Evolutionary conservation across 179 eudicot genomes (phyloP), one percentile per base, ranked within the genome.

Genomic region (Sideroxylon spinosum): DNA sequence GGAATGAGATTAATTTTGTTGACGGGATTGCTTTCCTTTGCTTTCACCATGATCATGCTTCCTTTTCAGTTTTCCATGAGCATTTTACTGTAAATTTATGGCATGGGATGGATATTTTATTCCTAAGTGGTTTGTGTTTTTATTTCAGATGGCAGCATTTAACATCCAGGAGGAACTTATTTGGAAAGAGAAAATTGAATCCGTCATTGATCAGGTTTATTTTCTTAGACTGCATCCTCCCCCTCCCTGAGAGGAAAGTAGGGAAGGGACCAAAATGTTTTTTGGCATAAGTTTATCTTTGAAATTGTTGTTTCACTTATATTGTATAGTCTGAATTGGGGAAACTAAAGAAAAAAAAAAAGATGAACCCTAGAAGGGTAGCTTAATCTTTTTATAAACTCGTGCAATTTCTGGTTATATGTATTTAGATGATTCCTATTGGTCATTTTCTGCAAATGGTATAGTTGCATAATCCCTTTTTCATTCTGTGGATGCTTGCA

Each of bases 181-280:
- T 76, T 96, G 99, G 99, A 96, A 96, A 87, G 99, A 94, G 72
- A 96, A 92, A 86, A 91, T 96, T 73, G 99, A 94, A 88, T 91
- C 84, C 82, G 97, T 96, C 63, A 96, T 96, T 81, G 99, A 96
- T 81, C 97, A 94, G 99, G 99, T 94, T 64, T 75, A 44, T 64
- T 52, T 65, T 74, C 57, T 4, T 17, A 14, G 66, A 56, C 50
- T 20, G 52, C 37, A 68, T 67, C 32, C 60, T 32, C 22, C 10
- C 20, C 49, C 19, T 6, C 49, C 71, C 13, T 46, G 12, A 13
- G 19, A 28, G 4, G 20, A 11, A 46, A 19, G 11, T 0, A 44
- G 22, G 3, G 23, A 7, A 2, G 22, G 11, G 20, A 20, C 37
- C 8, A 61, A 61, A n/a, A 20, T 37, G 3, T 53, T 20, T 37